Evolutionary conservation across 768 basidiomycete genomes (phyloP).

Genomic region (Suillus hirtellus): DNA sequence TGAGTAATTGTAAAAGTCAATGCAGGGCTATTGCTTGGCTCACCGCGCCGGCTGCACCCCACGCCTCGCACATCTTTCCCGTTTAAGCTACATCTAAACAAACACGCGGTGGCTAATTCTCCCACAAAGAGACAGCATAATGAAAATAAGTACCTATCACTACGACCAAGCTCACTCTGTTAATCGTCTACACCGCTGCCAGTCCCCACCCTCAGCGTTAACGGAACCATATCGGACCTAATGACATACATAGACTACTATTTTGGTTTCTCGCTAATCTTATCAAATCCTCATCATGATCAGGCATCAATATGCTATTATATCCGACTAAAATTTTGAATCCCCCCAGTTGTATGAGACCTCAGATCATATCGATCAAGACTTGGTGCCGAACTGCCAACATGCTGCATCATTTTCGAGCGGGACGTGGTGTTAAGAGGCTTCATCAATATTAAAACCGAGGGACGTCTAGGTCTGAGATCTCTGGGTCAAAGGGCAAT

Average conservation of each 20-base stretch:
- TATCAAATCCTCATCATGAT: slow-evolving; percentile 4
- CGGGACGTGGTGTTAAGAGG: neutral
- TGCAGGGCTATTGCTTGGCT: slow-evolving; percentile 4
- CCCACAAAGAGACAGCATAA: slow-evolving; percentile 1
- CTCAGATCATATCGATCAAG: too few species aligned
- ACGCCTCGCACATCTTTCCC: slow-evolving; percentile 9
- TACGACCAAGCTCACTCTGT: too few species aligned
- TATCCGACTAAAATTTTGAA: neutral
- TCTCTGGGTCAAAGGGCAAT: neutral
- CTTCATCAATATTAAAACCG: neutral
- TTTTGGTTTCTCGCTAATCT: slow-evolving; percentile 7
- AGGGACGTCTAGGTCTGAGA: neutral
- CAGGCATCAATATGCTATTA: neutral
- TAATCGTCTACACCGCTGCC: neutral
- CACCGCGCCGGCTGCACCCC: slow-evolving; percentile 9
- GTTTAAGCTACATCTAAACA: neutral
- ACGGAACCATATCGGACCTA: too few species aligned
- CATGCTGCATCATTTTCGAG: neutral
- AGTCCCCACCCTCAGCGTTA: neutral
- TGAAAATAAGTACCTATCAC: too few species aligned
- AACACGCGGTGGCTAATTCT: slow-evolving; percentile 10
- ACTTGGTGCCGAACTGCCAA: neutral
- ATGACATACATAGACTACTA: neutral
- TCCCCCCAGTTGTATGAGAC: neutral
- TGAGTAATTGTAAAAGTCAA: neutral